Evolutionary conservation across 179 eudicot genomes (phyloP).

Genomic region (Spinacia oleracea): DNA sequence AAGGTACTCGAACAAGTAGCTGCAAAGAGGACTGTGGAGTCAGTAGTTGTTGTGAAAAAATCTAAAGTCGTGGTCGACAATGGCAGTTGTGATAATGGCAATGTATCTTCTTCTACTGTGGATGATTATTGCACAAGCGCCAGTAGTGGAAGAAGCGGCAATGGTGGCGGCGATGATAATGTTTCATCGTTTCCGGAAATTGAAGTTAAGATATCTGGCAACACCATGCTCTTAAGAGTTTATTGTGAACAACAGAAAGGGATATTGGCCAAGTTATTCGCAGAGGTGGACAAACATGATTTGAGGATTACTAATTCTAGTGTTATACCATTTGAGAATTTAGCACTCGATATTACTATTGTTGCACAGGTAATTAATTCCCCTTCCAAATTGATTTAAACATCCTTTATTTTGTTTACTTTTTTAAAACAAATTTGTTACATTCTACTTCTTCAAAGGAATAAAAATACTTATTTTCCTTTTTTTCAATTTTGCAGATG

Average conservation of each 20-base stretch:
- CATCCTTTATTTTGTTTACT: too few relatives aligned
- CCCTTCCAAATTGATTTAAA: not conserved
- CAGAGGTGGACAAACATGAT: conserved; percentile 10
- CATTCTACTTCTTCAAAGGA: too few relatives aligned
- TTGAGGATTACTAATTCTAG: not conserved
- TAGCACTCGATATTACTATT: conserved; percentile 9
- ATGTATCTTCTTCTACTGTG: not conserved
- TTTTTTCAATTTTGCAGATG: not conserved
- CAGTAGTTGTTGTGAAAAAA: not conserved
- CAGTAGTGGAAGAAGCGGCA: not conserved
- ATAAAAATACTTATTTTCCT: too few relatives aligned
- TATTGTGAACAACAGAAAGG: conserved; percentile 17
- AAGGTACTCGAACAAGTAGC: conserved; percentile 31
- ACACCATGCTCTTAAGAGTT: not conserved
- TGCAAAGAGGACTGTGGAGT: conserved; percentile 5
- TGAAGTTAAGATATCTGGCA: conserved; percentile 1
- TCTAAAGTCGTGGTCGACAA: not conserved
- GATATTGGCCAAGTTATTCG: conserved; percentile 4
- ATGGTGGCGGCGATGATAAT: not conserved
- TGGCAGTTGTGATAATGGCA: not conserved
- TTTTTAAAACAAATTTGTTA: too few relatives aligned
- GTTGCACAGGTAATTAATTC: conserved; percentile 25
- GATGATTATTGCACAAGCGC: not conserved
- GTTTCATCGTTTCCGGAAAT: conserved; percentile 5
- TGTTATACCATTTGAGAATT: conserved; percentile 7